phyloP scores from a whole-genome alignment of 768 basidiomycete genomes.

The Suillus subaureus region DNA sequence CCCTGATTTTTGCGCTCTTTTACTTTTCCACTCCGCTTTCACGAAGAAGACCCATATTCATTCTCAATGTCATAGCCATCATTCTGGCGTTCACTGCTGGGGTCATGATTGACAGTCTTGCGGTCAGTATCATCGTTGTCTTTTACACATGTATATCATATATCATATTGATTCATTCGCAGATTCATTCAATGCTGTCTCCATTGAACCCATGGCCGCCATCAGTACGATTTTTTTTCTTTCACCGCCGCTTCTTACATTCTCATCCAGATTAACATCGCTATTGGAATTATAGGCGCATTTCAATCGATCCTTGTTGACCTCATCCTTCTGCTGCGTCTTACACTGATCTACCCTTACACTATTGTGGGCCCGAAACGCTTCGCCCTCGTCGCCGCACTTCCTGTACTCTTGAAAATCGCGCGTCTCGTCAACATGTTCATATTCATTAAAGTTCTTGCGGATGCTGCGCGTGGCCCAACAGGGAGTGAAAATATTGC shows the following conservation, averaged over 20 bases:
- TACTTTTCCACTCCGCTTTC: conserved; percentile 26
- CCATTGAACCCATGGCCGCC: conserved; percentile 1
- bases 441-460: conserved; percentile 1
- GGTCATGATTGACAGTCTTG: conserved; percentile 3
- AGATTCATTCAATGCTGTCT: conserved; percentile 1
- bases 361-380: conserved; percentile 16
- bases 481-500: conserved; percentile 1
- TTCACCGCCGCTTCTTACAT: not conserved
- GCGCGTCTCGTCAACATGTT: conserved; percentile 25
- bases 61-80: conserved; percentile 27
- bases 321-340: conserved; percentile 39
- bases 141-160: not conserved
- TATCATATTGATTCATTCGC: not conserved
- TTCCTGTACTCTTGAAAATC: conserved; percentile 33
- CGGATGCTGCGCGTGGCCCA: conserved; percentile 6
- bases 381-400: conserved; percentile 25
- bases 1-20: conserved; percentile 20
- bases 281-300: conserved; percentile 24
- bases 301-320: conserved; percentile 36
- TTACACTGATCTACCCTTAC: conserved; percentile 38
- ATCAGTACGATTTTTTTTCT: not conserved
- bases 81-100: conserved; percentile 15
- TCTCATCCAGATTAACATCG: conserved; percentile 18
- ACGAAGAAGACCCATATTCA: conserved; percentile 25
- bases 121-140: conserved; percentile 13